These are phyloP conservation scores for Skeletonema tropicum DNA, from an alignment of 108 stramenopile genomes.

Conservation along the genomic window DNA sequence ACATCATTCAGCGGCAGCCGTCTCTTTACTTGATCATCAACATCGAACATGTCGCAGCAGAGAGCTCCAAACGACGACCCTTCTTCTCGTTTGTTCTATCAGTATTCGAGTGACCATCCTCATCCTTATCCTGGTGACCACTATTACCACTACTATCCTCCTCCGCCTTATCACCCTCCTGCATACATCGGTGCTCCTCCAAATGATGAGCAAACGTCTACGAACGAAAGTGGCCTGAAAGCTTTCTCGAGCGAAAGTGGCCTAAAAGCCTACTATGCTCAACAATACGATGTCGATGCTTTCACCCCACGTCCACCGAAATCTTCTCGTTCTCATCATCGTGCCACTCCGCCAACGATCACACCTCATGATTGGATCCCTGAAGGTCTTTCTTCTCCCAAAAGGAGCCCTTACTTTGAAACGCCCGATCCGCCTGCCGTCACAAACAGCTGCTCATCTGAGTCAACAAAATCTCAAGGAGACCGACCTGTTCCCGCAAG, in stretches of 20 bases:
- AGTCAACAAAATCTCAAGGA: constrained; percentile 19
- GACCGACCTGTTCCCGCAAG: constrained; percentile 33
- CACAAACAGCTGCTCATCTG: constrained; percentile 11
- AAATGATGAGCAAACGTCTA: background rate
- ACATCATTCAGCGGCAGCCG: background rate
- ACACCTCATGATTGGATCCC: constrained; percentile 4
- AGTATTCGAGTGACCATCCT: background rate
- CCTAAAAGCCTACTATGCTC: background rate
- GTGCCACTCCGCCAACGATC: background rate
- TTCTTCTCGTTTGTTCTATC: background rate
- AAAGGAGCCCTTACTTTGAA: constrained; percentile 23
- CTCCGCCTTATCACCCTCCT: background rate
- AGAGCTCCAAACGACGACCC: no score
- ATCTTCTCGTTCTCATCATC: background rate
- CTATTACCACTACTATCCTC: background rate
- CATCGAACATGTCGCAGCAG: background rate
- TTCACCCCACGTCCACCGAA: background rate
- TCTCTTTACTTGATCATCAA: background rate
- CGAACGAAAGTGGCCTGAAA: background rate
- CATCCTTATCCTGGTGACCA: background rate
- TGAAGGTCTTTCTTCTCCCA: background rate
- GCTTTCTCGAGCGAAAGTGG: background rate
- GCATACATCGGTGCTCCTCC: background rate
- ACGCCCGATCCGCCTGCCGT: constrained; percentile 22
- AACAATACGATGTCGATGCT: background rate